Evolutionary conservation across 2,329 filamentous ascomycete genomes (phyloP).

Genomic region (Colletotrichum navitas): DNA sequence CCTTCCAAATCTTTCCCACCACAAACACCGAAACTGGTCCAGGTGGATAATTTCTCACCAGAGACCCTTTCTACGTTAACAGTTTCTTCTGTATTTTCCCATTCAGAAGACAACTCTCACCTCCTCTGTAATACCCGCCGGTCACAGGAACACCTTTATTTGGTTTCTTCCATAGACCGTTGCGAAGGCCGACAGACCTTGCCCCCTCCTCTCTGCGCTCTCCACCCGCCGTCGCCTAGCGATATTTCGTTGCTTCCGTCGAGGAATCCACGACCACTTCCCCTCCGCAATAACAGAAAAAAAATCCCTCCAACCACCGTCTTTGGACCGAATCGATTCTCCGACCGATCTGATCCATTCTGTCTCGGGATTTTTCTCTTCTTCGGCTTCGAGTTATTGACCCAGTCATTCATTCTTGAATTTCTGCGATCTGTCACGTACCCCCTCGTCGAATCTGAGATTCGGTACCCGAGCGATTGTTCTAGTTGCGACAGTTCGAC

Average conservation of each 20-base stretch:
- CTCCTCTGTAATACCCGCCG: conserved; percentile 38
- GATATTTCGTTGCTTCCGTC: conserved; percentile 42
- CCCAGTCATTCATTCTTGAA: conserved; percentile 42
- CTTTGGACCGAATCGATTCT: conserved; percentile 32
- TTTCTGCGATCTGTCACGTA: conserved; percentile 29
- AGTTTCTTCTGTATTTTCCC: conserved; percentile 44
- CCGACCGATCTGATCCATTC: conserved; percentile 17
- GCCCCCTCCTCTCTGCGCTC: conserved; percentile 23
- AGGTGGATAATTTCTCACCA: conserved; percentile 43
- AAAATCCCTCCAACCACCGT: conserved; percentile 4
- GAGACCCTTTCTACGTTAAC: conserved; percentile 40
- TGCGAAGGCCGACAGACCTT: conserved; percentile 35
- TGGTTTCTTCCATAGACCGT: conserved; percentile 33
- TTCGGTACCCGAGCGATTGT: conserved; percentile 45
- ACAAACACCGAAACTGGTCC: conserved; percentile 43
- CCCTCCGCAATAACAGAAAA: conserved; percentile 27
- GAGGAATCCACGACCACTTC: conserved; percentile 34
- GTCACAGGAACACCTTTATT: conserved; percentile 34
- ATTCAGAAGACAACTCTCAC: conserved; percentile 45
- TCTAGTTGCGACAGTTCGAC: conserved; percentile 35
- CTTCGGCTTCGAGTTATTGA: conserved; percentile 13
- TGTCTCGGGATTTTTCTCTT: conserved; percentile 12
- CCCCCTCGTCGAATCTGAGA: conserved; percentile 48
- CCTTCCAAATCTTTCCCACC: conserved; percentile 40
- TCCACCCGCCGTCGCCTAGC: conserved; percentile 39